Evolutionary conservation across 352 stramenopile species (phyloP), one percentile per base, ranked within the genome.

Genomic region (Phytophthora foliorum): DNA sequence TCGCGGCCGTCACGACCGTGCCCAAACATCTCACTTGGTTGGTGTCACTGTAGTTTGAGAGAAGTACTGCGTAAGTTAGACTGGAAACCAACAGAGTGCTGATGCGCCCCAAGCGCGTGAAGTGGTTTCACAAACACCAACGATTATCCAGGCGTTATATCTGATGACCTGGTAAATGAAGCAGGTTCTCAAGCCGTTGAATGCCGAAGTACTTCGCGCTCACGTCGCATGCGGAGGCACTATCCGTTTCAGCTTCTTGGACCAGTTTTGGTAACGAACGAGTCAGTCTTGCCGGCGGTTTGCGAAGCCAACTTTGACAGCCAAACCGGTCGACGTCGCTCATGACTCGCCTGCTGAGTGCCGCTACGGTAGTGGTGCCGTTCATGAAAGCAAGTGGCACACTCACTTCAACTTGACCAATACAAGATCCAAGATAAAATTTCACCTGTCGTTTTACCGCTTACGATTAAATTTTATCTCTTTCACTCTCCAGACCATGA

Each of bases 11-110:
- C 57, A 25, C 45, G 51, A 54, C 29, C 44, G n/a, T 54, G 50
- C 17, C 57, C 45, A 19, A 74, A 21, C 67, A 74, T 74, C 34
- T 45, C 11, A 6, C 29, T 9, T 32, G 7, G 29, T 9, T 32
- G 7, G 29, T 6, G 25, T 29, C 16, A 21, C 22, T 53, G 22
- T 2, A 27, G 11, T 34, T 51, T 51, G 46, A 44, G 25, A 19
- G 57, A 24, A 2, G 45, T 36, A 45, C 34, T 14, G 57, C 16
- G 48, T 53, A 53, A 50, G 22, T 55, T 59, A 19, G 39, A 60
- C 19, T 67, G 38, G 6, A 22, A 53, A 53, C 36, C 31, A 57
- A 34, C 29, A 29, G 6, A 13, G 17, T 8, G 17, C 41, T 27
- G 19, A 8, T 27, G n/a, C 5, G n/a, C 11, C 17, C 32, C 8